These are phyloP conservation scores for Nicotiana undulata DNA, from an alignment of 257 asterid species.

Conservation along the genomic window DNA sequence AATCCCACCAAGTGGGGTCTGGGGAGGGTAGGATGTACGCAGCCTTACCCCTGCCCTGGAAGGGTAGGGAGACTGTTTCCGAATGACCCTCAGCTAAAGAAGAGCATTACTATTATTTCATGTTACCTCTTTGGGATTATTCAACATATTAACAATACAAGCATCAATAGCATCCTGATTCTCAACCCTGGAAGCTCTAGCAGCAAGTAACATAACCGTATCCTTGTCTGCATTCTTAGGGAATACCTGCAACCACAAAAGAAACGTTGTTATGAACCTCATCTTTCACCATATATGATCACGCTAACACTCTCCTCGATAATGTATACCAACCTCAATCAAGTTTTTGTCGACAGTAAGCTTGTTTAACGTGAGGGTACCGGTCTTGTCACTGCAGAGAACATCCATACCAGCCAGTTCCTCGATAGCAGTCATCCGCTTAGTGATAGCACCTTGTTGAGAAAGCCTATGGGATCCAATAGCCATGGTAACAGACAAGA, in stretches of 20 bases:
- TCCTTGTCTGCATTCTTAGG: conserved; percentile 38
- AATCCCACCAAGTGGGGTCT: too few species aligned
- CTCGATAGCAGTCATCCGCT: conserved; percentile 90
- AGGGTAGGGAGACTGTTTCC: too few species aligned
- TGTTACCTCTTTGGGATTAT: conserved; percentile 48
- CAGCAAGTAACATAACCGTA: conserved; percentile 35
- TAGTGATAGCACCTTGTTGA: conserved; percentile 82
- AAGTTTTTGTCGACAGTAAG: conserved; percentile 61
- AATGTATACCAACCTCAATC: conserved; percentile 35
- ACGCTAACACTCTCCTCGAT: too few species aligned
- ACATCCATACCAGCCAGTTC: conserved; percentile 97
- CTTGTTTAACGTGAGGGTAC: conserved; percentile 75
- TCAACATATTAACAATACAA: conserved; percentile 53
- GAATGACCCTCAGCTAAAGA: too few species aligned
- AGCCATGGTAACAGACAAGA: conserved; percentile 81
- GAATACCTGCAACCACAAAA: conserved; percentile 23
- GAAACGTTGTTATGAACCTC: not conserved
- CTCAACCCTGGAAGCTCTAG: conserved; percentile 69
- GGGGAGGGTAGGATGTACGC: too few species aligned
- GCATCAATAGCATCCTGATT: conserved; percentile 79
- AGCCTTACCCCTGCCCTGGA: too few species aligned
- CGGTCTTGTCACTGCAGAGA: conserved; percentile 85
- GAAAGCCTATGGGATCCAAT: conserved; percentile 83
- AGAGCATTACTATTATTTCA: not conserved
- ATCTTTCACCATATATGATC: too few species aligned